Evolutionary conservation across 495 filamentous ascomycete genomes (phyloP), one percentile per base, ranked within the genome.

Genomic region (Rusavskia elegans): DNA sequence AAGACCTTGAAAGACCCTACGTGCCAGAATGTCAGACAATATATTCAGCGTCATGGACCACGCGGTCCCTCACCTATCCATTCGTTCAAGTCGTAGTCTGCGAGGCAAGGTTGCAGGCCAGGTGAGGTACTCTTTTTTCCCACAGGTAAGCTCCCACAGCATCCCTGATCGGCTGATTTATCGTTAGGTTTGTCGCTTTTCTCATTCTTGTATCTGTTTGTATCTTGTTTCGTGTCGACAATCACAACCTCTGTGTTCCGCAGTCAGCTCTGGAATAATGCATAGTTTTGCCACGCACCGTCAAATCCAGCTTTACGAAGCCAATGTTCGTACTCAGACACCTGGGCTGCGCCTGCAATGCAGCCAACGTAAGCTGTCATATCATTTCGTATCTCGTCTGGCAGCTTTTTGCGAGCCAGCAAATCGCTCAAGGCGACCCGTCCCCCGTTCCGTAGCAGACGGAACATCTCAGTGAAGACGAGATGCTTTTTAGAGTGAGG

Each of bases 361-460:
- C 81, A 84, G 1, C 79, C 80, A 32, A 78, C 72, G 60, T 82
- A 79, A 42, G 79, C 57, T 20, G 71, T 68, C 17, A 77, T 58
- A 62, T 74, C 63, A 2, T 62, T 65, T 17, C 58, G 64, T 20
- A 85, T 32, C 14, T 70, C 62, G 29, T 72, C 56, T 0, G 78
- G 71, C 13, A 84, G 64, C 19, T 61, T 54, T 59, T 74, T 70
- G 58, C 68, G 75, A 36, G 73, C 67, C 5, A 85, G 63, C 53
- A 84, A 80, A 61, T 85, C 82, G n/a, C 72, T 77, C 13, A 87
- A 65, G 5, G 78, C 82, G 20, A 85, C 62, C 23, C 80, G 63
- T 1, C 83, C 81, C 19, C 76, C 75, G 0, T 79, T 69, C 59
- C 76, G 76, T 14, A 84, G 63, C 9, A 87, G 54, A 8, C 83